These are phyloP conservation scores for Cryptococcus depauperatus DNA, from an alignment of 1,284 basidiomycete species.

Conservation along the genomic window DNA sequence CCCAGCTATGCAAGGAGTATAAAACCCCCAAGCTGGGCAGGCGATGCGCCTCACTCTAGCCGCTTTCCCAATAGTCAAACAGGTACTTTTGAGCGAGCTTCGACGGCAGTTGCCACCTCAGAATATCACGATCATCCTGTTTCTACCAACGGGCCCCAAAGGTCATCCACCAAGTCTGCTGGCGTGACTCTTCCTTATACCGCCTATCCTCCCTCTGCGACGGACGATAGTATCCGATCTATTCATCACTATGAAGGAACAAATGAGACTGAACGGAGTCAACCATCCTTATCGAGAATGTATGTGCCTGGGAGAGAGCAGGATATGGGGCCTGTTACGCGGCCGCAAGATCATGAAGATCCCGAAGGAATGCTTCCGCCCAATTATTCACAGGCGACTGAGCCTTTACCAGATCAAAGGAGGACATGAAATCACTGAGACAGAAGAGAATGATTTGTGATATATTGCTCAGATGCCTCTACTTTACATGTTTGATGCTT, in stretches of 20 bases:
- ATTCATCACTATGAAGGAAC: not conserved
- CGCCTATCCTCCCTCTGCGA: not conserved
- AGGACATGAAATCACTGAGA: too few relatives aligned
- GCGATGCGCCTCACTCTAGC: too few relatives aligned
- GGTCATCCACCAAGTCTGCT: not conserved
- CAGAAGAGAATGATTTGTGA: too few relatives aligned
- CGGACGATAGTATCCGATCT: not conserved
- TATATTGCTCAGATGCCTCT: too few relatives aligned
- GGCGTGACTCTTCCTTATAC: not conserved
- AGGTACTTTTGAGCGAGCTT: too few relatives aligned
- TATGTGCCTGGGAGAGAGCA: conserved; percentile 12
- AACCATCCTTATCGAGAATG: conserved; percentile 4
- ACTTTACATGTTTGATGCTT: too few relatives aligned
- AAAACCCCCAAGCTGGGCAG: too few relatives aligned
- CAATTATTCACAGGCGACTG: conserved; percentile 17
- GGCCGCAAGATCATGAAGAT: not conserved
- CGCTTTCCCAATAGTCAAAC: too few relatives aligned
- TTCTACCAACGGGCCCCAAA: conserved; percentile 8
- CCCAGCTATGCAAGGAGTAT: too few relatives aligned
- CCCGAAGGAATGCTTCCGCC: conserved; percentile 7
- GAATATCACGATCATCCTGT: too few relatives aligned
- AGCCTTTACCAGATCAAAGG: conserved; percentile 11
- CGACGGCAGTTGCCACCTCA: too few relatives aligned
- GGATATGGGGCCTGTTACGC: conserved; percentile 11
- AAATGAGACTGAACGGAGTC: not conserved